Evolutionary conservation across 441 rosid genomes (phyloP).

Genomic region (Macaranga tanarius): DNA sequence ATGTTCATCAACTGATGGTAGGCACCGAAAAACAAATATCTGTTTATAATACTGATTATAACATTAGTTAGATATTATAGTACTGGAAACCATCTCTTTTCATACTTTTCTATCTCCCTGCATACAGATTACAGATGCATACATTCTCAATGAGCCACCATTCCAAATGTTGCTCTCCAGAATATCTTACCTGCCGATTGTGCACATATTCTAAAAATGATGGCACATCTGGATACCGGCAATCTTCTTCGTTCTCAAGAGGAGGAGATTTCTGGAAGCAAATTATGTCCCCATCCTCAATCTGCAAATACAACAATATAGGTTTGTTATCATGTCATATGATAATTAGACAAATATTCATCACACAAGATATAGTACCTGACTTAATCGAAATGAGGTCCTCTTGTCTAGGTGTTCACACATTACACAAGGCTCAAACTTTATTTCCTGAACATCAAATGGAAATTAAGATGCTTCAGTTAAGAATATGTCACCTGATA

Average conservation of each 20-base stretch:
- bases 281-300: conserved; percentile 97
- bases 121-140: neutral
- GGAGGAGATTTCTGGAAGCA: conserved; percentile 81
- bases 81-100: neutral
- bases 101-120: neutral
- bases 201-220: conserved; percentile 92
- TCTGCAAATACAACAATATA: conserved; percentile 42
- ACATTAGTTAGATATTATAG: neutral
- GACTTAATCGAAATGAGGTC: conserved; percentile 67
- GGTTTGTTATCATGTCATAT: neutral
- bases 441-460: conserved; percentile 70
- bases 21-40: neutral
- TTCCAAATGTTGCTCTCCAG: conserved; percentile 4
- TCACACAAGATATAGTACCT: conserved; percentile 44
- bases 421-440: conserved; percentile 91
- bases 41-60: too few species aligned
- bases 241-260: conserved; percentile 51
- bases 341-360: conserved; percentile 23
- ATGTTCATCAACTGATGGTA: neutral
- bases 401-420: conserved; percentile 91
- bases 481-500: conserved; percentile 14
- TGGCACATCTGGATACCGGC: conserved; percentile 75
- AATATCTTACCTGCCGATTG: conserved; percentile 75
- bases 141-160: neutral
- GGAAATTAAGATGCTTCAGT: conserved; percentile 19